Evolutionary conservation across 495 filamentous ascomycete species (phyloP).

Genomic region (Physcia stellaris): DNA sequence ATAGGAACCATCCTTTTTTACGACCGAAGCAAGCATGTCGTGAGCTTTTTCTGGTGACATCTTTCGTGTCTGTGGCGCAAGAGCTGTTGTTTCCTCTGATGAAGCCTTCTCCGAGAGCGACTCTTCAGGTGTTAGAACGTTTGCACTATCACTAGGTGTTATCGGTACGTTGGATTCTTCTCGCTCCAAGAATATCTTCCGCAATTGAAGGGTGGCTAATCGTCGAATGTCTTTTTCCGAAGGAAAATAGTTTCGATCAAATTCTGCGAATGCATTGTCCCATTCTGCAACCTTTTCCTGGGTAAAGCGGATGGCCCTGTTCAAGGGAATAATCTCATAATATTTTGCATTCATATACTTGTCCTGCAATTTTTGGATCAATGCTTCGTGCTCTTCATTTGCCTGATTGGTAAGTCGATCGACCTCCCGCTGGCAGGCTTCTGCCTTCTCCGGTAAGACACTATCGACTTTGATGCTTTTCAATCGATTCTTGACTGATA

Average conservation of each 20-base stretch:
- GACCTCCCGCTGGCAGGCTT: slow-evolving; percentile 68
- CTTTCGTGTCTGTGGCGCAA: slow-evolving; percentile 26
- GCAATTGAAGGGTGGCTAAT: slow-evolving; percentile 80
- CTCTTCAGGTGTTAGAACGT: slow-evolving; percentile 27
- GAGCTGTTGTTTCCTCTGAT: slow-evolving; percentile 19
- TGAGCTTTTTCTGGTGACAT: slow-evolving; percentile 56
- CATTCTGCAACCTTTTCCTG: slow-evolving; percentile 89
- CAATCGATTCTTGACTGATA: slow-evolving; percentile 68
- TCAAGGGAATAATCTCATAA: slow-evolving; percentile 90
- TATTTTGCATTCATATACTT: slow-evolving; percentile 88
- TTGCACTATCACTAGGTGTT: slow-evolving; percentile 36
- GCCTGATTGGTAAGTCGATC: slow-evolving; percentile 60
- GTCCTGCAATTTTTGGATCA: slow-evolving; percentile 68
- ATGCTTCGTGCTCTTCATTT: slow-evolving; percentile 60
- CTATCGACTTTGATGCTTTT: slow-evolving; percentile 82
- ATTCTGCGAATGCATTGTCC: slow-evolving; percentile 78
- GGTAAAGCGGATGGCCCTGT: slow-evolving; percentile 71
- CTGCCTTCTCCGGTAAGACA: slow-evolving; percentile 70
- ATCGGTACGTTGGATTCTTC: slow-evolving; percentile 63
- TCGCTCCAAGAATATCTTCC: slow-evolving; percentile 83
- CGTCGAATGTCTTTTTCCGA: slow-evolving; percentile 95
- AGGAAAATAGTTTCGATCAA: slow-evolving; percentile 87
- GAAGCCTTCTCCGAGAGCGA: slow-evolving; percentile 31
- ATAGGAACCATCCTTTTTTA: slow-evolving; percentile 43
- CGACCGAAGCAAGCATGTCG: slow-evolving; percentile 53